Evolutionary conservation across 2,329 filamentous ascomycete genomes (phyloP).

Genomic region (Aspergillus puulaauensis): DNA sequence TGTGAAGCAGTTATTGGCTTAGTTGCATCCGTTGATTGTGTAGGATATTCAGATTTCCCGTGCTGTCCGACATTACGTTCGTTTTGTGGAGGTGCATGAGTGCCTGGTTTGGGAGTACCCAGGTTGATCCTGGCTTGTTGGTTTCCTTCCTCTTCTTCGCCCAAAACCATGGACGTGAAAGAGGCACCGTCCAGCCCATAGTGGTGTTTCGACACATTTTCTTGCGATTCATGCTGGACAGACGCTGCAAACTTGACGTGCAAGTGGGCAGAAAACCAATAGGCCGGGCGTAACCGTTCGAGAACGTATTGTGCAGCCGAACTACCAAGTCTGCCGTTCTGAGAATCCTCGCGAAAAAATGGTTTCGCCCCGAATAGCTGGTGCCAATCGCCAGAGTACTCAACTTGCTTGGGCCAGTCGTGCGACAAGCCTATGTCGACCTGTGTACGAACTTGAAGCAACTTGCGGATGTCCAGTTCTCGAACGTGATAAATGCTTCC

Average conservation of each 20-base stretch:
- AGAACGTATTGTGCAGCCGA: conserved; percentile 76
- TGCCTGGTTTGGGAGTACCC: not conserved
- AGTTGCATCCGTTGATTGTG: not conserved
- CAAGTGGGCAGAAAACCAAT: conserved; percentile 94
- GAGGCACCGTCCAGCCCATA: conserved; percentile 24
- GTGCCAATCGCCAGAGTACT: conserved; percentile 70
- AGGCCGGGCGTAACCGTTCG: conserved; percentile 74
- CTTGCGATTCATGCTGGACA: conserved; percentile 47
- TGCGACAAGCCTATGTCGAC: conserved; percentile 91
- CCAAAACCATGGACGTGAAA: conserved; percentile 11
- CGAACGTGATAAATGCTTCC: conserved; percentile 85
- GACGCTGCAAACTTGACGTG: conserved; percentile 81
- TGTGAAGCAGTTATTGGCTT: not conserved
- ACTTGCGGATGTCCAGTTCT: conserved; percentile 85
- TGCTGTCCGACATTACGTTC: not conserved
- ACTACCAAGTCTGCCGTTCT: conserved; percentile 73
- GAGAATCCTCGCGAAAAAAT: conserved; percentile 73
- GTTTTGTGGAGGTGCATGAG: not conserved
- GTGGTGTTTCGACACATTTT: not conserved
- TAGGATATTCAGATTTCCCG: not conserved
- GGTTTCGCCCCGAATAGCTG: conserved; percentile 72
- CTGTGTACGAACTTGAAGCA: conserved; percentile 80
- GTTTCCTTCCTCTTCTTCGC: conserved; percentile 5
- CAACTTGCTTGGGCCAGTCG: conserved; percentile 88
- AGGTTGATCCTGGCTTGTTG: not conserved